Base-by-base conservation (phyloP, 2,329 filamentous ascomycete genomes). In the Trichoderma gracile region DNA sequence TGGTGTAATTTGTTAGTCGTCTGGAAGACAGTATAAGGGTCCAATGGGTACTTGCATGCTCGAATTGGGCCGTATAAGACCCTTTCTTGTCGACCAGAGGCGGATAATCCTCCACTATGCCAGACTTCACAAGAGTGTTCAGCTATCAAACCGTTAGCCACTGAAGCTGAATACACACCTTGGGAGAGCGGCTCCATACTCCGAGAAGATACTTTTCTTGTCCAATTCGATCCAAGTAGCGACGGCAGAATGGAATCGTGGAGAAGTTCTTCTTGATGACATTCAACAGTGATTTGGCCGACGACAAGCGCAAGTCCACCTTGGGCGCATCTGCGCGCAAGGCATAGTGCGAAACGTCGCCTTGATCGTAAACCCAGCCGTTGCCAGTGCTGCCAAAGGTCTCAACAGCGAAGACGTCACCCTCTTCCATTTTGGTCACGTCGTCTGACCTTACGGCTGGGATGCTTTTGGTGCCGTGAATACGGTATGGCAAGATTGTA, bases 201-300 rank as follows among this genome's bases (percentile, higher is more conserved):
- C 92, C 92, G 5, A 95, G 81, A 25, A 95, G 83, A 74, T 96
- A 96, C 76, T 95, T 95, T 66, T 96, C 91, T 74, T 93, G 90
- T n/a, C 92, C 92, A 17, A 96, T 77, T 63, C 92, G 87, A 77
- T 96, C 92, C 66, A 96, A 81, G 73, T 95, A 96, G 70, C 92
- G 86, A 68, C 92, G 83, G 76, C 90, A 95, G 77, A 91, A 96
- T 2, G 91, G 91, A 68, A 96, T 78, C 1, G 91, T 95, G 67
- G 91, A 90, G 73, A 96, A 96, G 77, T 95, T 95, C 82, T 94
- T 94, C 77, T 89, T 92, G 77, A 96, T 96, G 27, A 91, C 88
- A 71, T 86, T 93, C 69, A 95, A 80, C 58, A 96, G 80, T 55
- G 86, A 88, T 78, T 91, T 92, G 47, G 92, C 92, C 47, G 90